Conservation (phyloP, 202 grass and related monocot species). For the Digitaria exilis region DNA sequence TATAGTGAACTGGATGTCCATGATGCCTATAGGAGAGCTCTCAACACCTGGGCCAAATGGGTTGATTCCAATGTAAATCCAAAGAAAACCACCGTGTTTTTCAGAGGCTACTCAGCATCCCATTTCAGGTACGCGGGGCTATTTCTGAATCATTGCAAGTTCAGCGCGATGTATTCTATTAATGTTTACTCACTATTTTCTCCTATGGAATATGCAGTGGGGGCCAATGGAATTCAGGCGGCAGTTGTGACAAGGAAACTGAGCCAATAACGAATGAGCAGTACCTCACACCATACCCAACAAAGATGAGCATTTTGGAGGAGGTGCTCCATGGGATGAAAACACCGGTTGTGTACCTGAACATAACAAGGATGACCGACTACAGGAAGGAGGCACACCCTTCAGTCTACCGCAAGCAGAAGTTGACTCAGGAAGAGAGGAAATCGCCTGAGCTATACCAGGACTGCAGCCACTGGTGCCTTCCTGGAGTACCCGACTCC, state of each 20-base stretch:
- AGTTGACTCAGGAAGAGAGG: slow-evolving; percentile 55
- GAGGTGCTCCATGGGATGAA: slow-evolving; percentile 77
- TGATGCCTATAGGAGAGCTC: slow-evolving; percentile 71
- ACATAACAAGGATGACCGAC: slow-evolving; percentile 96
- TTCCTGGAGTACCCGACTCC: slow-evolving; percentile 88
- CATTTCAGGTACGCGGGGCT: slow-evolving; percentile 69
- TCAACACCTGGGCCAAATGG: slow-evolving; percentile 88
- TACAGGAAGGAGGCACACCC: slow-evolving; percentile 96
- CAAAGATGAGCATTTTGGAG: slow-evolving; percentile 67
- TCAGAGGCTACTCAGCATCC: slow-evolving; percentile 83
- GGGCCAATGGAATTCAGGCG: slow-evolving; percentile 97
- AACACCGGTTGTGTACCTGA: slow-evolving; percentile 72
- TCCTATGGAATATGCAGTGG: slow-evolving; percentile 64
- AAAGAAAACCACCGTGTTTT: slow-evolving; percentile 61
- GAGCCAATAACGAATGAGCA: slow-evolving; percentile 67
- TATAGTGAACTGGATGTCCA: slow-evolving; percentile 59
- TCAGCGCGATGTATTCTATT: background rate
- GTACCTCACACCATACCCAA: slow-evolving; percentile 72
- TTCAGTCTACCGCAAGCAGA: slow-evolving; percentile 70
- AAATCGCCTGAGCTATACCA: slow-evolving; percentile 62
- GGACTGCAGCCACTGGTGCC: slow-evolving; percentile 99
- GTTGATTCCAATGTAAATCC: slow-evolving; percentile 73
- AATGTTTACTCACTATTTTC: slow-evolving; percentile 21
- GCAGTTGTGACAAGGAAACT: slow-evolving; percentile 86
- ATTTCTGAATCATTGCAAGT: slow-evolving; percentile 23